phyloP scores from a whole-genome alignment of 148 eudicot species.

The Pouteria glomerata region DNA sequence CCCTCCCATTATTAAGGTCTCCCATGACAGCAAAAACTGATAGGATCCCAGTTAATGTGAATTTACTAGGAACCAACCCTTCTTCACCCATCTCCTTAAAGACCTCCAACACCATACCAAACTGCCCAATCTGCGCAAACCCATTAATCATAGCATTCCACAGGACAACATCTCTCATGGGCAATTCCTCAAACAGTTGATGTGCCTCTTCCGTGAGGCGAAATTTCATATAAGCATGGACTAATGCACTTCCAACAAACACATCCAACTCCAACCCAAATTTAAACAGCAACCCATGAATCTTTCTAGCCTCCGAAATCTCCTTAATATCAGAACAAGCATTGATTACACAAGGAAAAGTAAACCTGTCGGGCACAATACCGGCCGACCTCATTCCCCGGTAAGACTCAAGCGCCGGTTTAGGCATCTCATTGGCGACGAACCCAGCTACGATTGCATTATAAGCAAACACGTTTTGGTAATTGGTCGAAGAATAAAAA shows the following conservation, averaged over 20 bases:
- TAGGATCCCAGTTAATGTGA: conserved; percentile 53
- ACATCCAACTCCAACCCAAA: conserved; percentile 47
- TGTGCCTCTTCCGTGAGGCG: conserved; percentile 32
- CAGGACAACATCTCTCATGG: conserved; percentile 47
- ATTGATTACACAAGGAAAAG: conserved; percentile 63
- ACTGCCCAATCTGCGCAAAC: conserved; percentile 53
- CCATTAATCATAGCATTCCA: conserved; percentile 80
- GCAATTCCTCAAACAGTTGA: conserved; percentile 49
- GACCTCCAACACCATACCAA: conserved; percentile 34
- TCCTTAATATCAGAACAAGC: conserved; percentile 30
- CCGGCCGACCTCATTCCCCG: conserved; percentile 37
- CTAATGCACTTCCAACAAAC: conserved; percentile 57
- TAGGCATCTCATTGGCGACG: conserved; percentile 28
- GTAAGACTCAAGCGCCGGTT: conserved; percentile 34
- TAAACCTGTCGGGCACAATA: conserved; percentile 50
- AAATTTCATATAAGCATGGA: conserved; percentile 47
- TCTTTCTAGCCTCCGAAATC: conserved; percentile 34
- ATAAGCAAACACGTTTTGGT: conserved; percentile 41
- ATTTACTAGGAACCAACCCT: conserved; percentile 30
- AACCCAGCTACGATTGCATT: conserved; percentile 61
- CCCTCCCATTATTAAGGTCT: conserved; percentile 41
- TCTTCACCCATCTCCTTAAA: conserved; percentile 42
- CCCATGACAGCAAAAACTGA: conserved; percentile 46
- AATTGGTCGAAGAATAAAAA: conserved; percentile 23
- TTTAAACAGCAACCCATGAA: conserved; percentile 64